A percentile compares a stretch with the other conserved stretches of the same genome.
Conservation (phyloP, 371 early-diverging fungal genomes). For the Syncephalastrum racemosum region DNA sequence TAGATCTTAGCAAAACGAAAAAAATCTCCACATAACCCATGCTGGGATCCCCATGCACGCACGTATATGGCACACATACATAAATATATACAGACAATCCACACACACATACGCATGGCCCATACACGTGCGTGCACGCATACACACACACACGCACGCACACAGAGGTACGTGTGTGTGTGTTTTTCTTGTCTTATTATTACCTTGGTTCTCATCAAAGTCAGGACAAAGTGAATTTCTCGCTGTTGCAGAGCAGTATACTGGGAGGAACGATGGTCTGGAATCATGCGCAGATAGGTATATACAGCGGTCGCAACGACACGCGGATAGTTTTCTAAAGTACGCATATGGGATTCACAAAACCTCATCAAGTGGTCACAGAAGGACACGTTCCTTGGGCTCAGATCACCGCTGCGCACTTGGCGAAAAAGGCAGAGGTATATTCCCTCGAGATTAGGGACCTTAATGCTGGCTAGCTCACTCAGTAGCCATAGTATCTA, state of each 20-base stretch:
- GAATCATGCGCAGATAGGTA: slow-evolving; percentile 56
- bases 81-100: too few relatives aligned
- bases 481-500: slow-evolving; percentile 66
- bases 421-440: slow-evolving; percentile 59
- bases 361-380: slow-evolving; percentile 56
- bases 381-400: slow-evolving; percentile 47
- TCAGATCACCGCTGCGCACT: slow-evolving; percentile 64
- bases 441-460: slow-evolving; percentile 56
- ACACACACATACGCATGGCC: too few relatives aligned
- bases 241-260: slow-evolving; percentile 46
- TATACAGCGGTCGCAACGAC: slow-evolving; percentile 62
- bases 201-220: slow-evolving; percentile 58
- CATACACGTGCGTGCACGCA: too few relatives aligned
- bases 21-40: too few relatives aligned
- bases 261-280: slow-evolving; percentile 59
- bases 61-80: too few relatives aligned
- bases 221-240: slow-evolving; percentile 56
- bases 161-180: neutral
- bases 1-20: too few relatives aligned
- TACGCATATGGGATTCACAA: slow-evolving; percentile 44
- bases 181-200: neutral
- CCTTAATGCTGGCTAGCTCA: slow-evolving; percentile 53
- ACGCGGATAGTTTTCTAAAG: slow-evolving; percentile 50
- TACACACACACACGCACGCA: too few relatives aligned
- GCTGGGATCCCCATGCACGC: too few relatives aligned